A percentile compares a stretch with the other conserved stretches of the same genome.
These are phyloP conservation scores for Globisporangium viniferum DNA, from an alignment of 352 stramenopile species.

Conservation along the genomic window DNA sequence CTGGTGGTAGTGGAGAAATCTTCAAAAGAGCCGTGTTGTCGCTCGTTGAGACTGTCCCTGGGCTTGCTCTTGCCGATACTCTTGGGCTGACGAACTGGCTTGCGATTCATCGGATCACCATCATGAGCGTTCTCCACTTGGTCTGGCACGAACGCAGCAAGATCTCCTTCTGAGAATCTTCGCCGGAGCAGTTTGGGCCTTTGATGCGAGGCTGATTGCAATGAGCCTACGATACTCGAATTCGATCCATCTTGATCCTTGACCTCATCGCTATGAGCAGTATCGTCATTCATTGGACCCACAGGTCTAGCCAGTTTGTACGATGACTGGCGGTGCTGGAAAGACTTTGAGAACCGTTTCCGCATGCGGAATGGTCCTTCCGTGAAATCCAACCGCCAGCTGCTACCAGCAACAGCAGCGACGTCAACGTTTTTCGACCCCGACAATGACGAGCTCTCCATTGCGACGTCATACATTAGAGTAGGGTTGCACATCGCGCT, in stretches of 20 bases:
- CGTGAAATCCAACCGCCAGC: constrained; percentile 56
- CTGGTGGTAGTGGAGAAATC: background rate
- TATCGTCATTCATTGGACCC: background rate
- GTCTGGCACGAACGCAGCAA: background rate
- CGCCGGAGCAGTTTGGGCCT: background rate
- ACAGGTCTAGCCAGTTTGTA: background rate
- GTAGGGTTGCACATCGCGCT: constrained; percentile 2
- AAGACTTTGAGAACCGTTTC: constrained; percentile 35
- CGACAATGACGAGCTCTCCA: background rate
- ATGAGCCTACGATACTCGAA: background rate
- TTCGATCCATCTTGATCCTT: background rate
- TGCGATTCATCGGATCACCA: background rate
- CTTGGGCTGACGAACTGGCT: background rate
- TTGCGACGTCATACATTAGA: constrained; percentile 7
- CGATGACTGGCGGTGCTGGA: background rate
- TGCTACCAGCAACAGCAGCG: background rate
- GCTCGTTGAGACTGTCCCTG: constrained; percentile 9
- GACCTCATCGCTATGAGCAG: background rate
- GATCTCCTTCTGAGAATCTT: constrained; percentile 15
- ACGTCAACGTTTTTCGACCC: background rate
- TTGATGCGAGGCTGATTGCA: background rate
- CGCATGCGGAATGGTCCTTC: constrained; percentile 68
- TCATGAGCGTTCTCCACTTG: background rate
- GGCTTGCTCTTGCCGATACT: background rate
- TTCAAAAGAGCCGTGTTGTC: constrained; percentile 9